Base-by-base conservation (phyloP, 2,329 filamentous ascomycete genomes). In the Trichoderma sp. region DNA sequence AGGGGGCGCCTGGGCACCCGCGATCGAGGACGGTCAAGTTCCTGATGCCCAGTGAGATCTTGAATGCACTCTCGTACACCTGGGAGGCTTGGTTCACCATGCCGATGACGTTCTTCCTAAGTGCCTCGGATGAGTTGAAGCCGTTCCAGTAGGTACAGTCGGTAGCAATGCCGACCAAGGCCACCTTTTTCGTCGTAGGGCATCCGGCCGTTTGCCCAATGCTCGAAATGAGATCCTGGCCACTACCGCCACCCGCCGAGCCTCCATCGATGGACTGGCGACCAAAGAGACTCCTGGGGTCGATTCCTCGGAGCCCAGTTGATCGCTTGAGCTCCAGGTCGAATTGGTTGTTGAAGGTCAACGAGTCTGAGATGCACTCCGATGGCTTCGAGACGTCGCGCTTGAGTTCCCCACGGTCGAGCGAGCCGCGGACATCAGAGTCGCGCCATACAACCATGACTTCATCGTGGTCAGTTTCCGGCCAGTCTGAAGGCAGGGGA, bases 401-500 rank as follows among this genome's bases (percentile, higher is more conserved):
- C 78, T 87, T 90, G 70, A 95, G 77, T 68, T 94, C 89, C 24
- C 80, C 78, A 63, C 85, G 84, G 19, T 75, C 71, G 17, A 51
- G 65, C 30, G 63, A 66, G n/a, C 71, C 68, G 39, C 80, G 75
- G 72, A 97, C 87, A 75, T 99, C 95, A 30, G 93, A 96, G 74
- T 98, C 93, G 69, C 93, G 87, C 84, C 92, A 98, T 1, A 97
- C 84, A 43, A 97, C 83, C 93, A 99, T 95, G 73, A 86, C 90
- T 67, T 96, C 91, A 39, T 88, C 84, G 5, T 74, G 82, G 52
- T 80, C 77, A 34, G 81, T 74, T 39, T 79, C 76, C 30, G 73
- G 69, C 15, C 84, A 78, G 7, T 74, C 69, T 14, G 84, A 78
- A 12, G 91, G 75, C 28, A 84, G 80, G 2, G 93, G 91, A 74